Conservation (phyloP, 176 grass and related monocot species). For the Musa troglodytarum region DNA sequence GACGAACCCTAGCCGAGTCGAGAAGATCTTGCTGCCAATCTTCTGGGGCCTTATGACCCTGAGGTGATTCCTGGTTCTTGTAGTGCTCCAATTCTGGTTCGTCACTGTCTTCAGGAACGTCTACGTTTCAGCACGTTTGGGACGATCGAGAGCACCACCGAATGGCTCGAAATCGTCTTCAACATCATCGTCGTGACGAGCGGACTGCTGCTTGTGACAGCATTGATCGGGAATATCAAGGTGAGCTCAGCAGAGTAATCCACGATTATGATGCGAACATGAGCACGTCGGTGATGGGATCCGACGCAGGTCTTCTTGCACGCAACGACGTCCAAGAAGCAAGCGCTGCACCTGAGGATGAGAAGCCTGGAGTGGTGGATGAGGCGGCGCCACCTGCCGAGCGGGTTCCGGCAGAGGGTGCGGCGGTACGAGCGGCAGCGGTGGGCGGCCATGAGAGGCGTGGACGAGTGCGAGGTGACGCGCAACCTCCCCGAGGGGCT, state of each 20-base stretch:
- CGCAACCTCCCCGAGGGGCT: constrained; percentile 71
- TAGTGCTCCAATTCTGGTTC: neutral
- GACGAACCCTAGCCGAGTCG: constrained; percentile 50
- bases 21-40: constrained; percentile 80
- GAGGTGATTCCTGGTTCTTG: constrained; percentile 14
- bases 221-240: constrained; percentile 97
- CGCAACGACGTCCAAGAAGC: constrained; percentile 78
- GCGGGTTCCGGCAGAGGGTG: constrained; percentile 44
- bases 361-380: constrained; percentile 79
- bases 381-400: constrained; percentile 46
- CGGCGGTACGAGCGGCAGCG: constrained; percentile 78
- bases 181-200: constrained; percentile 83
- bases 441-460: constrained; percentile 79
- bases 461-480: constrained; percentile 60
- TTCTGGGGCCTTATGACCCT: constrained; percentile 95
- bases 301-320: constrained; percentile 48
- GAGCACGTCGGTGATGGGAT: neutral
- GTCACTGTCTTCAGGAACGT: neutral
- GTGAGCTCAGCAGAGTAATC: neutral
- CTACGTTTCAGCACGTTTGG: constrained; percentile 49
- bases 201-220: constrained; percentile 60
- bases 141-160: constrained; percentile 78
- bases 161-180: constrained; percentile 91
- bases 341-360: constrained; percentile 67
- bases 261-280: neutral